These are phyloP conservation scores for Cadophora luteo-olivacea DNA, from an alignment of 2,329 filamentous ascomycete species.

Conservation along the genomic window DNA sequence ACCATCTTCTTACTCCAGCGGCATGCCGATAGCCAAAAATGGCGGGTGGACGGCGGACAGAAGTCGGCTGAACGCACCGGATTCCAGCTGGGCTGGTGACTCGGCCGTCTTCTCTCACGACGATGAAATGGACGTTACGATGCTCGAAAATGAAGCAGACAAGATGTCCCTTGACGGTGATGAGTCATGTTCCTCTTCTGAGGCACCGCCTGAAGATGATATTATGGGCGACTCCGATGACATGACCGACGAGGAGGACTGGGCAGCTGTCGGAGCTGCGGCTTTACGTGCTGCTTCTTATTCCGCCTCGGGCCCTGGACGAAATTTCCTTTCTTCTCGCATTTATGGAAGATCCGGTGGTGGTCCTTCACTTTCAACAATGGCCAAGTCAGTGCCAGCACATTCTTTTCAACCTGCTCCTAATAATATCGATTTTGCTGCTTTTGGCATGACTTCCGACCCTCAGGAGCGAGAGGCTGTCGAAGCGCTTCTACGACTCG, in stretches of 20 bases:
- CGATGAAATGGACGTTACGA: slow-evolving; percentile 64
- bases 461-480: slow-evolving; percentile 82
- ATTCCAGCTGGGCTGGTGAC: slow-evolving; percentile 70
- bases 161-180: slow-evolving; percentile 91
- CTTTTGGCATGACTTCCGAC: slow-evolving; percentile 54
- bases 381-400: slow-evolving; percentile 44
- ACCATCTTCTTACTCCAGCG: slow-evolving; percentile 52
- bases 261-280: slow-evolving; percentile 87
- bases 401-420: slow-evolving; percentile 40
- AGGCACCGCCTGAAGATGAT: slow-evolving; percentile 69
- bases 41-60: slow-evolving; percentile 53
- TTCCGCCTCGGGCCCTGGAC: slow-evolving; percentile 60
- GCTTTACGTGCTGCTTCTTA: slow-evolving; percentile 76
- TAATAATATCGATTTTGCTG: slow-evolving; percentile 58
- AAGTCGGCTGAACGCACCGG: slow-evolving; percentile 56
- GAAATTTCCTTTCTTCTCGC: slow-evolving; percentile 54
- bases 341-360: slow-evolving; percentile 53
- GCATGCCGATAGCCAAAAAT: slow-evolving; percentile 63
- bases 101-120: slow-evolving; percentile 80
- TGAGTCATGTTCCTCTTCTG: slow-evolving; percentile 76
- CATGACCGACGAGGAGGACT: slow-evolving; percentile 94
- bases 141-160: slow-evolving; percentile 86
- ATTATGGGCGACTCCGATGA: slow-evolving; percentile 79
- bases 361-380: slow-evolving; percentile 39
- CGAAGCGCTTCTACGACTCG: slow-evolving; percentile 80